Evolutionary conservation across 495 filamentous ascomycete species (phyloP), one percentile per base, ranked within the genome.

Genomic region (Aspergillus cavernicola): DNA sequence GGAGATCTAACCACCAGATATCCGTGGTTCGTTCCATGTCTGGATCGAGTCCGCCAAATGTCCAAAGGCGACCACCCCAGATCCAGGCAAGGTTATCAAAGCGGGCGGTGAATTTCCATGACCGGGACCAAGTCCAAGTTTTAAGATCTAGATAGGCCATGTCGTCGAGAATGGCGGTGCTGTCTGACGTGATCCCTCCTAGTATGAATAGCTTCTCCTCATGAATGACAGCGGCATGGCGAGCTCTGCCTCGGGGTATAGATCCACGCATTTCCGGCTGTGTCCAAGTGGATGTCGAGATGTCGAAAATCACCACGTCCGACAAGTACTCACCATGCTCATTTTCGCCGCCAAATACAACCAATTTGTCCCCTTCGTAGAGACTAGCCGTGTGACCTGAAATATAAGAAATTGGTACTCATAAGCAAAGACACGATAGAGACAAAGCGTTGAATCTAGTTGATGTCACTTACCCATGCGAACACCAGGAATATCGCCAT

Each of bases 281-380:
- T 5, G 88, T 90, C 93, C 93, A 98, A 58, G 90, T 85, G 26
- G 91, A 91, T 11, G 88, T 95, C 60, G 89, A 85, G 24, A 97
- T 80, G 67, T 98, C 92, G 60, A 97, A 92, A 43, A 98, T 90
- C 52, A 97, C 90, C 32, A 98, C 81, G 69, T 98, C 93, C 16
- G 90, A 95, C 6, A 98, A 85, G 64, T 95, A 95, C 45, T 91
- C 89, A 37, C 92, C 82, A 64, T 97, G 93, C 61, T 98, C 93
- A 67, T 98, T 98, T 73, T 98, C 93, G 36, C 93, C 93, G 35
- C 93, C 93, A 62, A 96, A 98, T 7, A 98, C 89, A 13, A 98
- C 78, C 23, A 98, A 76, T 66, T 98, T 97, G 64, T 95, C 86
- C 39, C 89, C 90, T 68, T 93, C 84, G 78, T 95, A 97, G 13